A percentile compares a stretch with the other conserved stretches of the same genome.
Conservation (phyloP, 306 rosid species). For the Carpinus viminea region DNA sequence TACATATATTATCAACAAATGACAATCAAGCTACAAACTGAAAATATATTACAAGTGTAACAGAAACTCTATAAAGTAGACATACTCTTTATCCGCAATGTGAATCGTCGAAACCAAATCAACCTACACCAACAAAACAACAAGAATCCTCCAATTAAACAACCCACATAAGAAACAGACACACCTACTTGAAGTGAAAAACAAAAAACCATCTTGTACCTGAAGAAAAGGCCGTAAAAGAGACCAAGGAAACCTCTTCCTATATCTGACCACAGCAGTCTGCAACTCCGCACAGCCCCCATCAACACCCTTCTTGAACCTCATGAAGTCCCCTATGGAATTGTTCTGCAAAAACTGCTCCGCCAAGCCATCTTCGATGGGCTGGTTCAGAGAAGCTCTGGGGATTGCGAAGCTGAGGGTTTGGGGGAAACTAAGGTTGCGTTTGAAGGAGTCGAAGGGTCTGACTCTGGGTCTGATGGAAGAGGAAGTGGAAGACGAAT, state of each 20-base stretch:
- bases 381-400: slow-evolving; percentile 37
- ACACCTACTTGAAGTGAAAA: background rate
- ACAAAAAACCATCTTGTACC: slow-evolving; percentile 32
- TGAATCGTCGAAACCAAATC: slow-evolving; percentile 98
- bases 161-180: slow-evolving; percentile 20
- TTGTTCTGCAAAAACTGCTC: slow-evolving; percentile 60
- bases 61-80: background rate
- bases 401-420: slow-evolving; percentile 24
- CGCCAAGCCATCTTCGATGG: slow-evolving; percentile 60
- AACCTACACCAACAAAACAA: slow-evolving; percentile 59
- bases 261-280: slow-evolving; percentile 78
- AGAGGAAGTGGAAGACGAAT: slow-evolving; percentile 46
- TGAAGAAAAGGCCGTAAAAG: slow-evolving; percentile 76
- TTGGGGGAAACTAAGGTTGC: slow-evolving; percentile 25
- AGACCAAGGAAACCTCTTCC: slow-evolving; percentile 86
- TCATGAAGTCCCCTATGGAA: slow-evolving; percentile 87
- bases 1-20: background rate
- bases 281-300: slow-evolving; percentile 68
- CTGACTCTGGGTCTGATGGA: slow-evolving; percentile 30
- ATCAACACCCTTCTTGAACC: slow-evolving; percentile 64
- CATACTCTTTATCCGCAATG: slow-evolving; percentile 93
- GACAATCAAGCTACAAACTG: background rate
- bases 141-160: slow-evolving; percentile 16
- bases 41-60: background rate
- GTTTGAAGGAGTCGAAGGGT: slow-evolving; percentile 36